Base-by-base conservation (phyloP, 2,329 filamentous ascomycete species). In the Diplodia sapinea region DNA sequence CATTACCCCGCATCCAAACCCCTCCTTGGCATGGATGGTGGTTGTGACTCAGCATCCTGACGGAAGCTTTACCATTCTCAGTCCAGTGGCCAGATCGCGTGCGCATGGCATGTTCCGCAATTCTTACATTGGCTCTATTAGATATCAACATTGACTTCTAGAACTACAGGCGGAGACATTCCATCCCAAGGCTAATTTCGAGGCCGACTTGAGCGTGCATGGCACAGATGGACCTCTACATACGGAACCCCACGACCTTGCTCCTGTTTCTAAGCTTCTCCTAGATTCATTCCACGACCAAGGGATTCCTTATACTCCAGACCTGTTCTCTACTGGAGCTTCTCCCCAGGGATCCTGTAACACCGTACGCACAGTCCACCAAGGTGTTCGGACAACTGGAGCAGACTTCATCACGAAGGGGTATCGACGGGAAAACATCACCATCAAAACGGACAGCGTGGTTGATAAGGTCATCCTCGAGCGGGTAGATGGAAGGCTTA, bases 131-230 rank as follows among this genome's bases (percentile, higher is more conserved):
- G 12, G 31, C 13, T 20, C n/a, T n/a, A 11, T 15, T 4, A 15
- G 43, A 8, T 7, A 29, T 11, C 43, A 11, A 33, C 17, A 8
- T 38, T 66, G 4, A 55, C 33, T 23, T 8, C 6, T 12, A 8
- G 11, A 23, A 17, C 20, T 31, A 6, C 56, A 81, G 75, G 82
- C 84, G 50, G 87, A 89, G 70, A 86, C 82, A 2, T 89, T 88
- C 71, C 83, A 88, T 66, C 72, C 76, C 23, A 88, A 88, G 72
- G 76, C 82, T 33, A 88, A 86, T 86, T 87, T 87, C 74, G 73
- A 86, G 40, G 82, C 82, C 2, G 78, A 82, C 51, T 73, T 78
- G 9, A 77, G 77, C 2, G 79, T 78, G 8, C 87, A 89, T 69
- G 85, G 85, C 1, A 77, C 81, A 56, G 72, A 78, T 17, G 85